phyloP scores from a whole-genome alignment of 148 eudicot species.

The Suaeda aralocaspica region DNA sequence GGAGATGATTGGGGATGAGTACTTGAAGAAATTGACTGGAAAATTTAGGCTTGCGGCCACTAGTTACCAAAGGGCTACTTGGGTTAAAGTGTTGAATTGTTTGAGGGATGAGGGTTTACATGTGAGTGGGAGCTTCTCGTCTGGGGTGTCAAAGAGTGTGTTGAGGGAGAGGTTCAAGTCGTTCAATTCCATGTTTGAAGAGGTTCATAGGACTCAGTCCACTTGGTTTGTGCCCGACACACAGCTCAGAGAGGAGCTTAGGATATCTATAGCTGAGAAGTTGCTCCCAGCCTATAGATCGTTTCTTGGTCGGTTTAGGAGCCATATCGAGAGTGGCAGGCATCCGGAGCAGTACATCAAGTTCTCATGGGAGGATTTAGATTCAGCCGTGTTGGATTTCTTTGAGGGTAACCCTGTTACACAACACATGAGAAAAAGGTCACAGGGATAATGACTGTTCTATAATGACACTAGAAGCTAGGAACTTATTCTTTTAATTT shows the following conservation, averaged over 20 bases:
- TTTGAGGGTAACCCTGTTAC: slow-evolving; percentile 68
- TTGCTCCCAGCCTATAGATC: slow-evolving; percentile 77
- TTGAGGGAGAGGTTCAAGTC: slow-evolving; percentile 76
- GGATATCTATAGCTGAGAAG: slow-evolving; percentile 70
- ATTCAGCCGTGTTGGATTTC: slow-evolving; percentile 66
- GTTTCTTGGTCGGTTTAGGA: slow-evolving; percentile 68
- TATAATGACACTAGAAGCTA: slow-evolving; percentile 31
- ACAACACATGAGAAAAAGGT: slow-evolving; percentile 70
- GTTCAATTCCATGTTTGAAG: slow-evolving; percentile 77
- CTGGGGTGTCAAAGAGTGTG: slow-evolving; percentile 66
- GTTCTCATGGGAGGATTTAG: slow-evolving; percentile 77
- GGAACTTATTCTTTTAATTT: slow-evolving; percentile 50
- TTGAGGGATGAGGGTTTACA: slow-evolving; percentile 87
- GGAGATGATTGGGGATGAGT: slow-evolving; percentile 75
- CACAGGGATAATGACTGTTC: slow-evolving; percentile 32
- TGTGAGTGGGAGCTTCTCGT: slow-evolving; percentile 62
- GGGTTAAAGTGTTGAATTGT: slow-evolving; percentile 66
- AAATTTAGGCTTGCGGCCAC: slow-evolving; percentile 54
- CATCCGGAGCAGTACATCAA: slow-evolving; percentile 78
- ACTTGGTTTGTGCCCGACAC: slow-evolving; percentile 65
- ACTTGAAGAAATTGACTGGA: slow-evolving; percentile 57
- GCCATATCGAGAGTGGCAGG: slow-evolving; percentile 69
- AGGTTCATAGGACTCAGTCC: slow-evolving; percentile 74
- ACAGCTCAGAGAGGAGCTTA: slow-evolving; percentile 75
- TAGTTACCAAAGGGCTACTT: slow-evolving; percentile 58